Base-by-base conservation (phyloP, 306 rosid species). In the Prunus mume region DNA sequence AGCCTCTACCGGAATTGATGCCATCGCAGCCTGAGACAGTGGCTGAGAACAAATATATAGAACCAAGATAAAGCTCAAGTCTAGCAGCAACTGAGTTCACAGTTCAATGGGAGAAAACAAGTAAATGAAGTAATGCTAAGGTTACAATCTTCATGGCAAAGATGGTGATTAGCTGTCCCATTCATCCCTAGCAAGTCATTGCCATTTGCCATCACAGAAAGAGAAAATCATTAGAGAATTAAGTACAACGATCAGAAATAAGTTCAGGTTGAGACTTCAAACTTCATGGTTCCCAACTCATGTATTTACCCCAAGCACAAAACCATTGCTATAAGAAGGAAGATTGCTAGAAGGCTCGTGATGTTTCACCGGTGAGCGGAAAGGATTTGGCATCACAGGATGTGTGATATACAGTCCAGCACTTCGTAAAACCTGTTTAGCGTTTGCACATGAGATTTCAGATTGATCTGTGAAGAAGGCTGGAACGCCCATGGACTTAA, bases 311-410 rank as follows among this genome's bases (percentile, higher is more conserved):
- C 90, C 88, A 71, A 85, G 82, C 43, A 87, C 87, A 86, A 90
- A 87, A 78, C 85, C 88, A 60, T 90, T 90, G 86, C 87, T 80
- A 62, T 87, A 89, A 19, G 87, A 83, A 71, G 93, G 91, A 68
- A 87, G 88, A 85, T 85, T 87, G 77, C 78, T 79, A 46, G 84
- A 87, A 77, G 88, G 73, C 3, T 41, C 76, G 24, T 73, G 76
- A 69, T 78, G 84, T 82, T 87, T 89, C 81, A 89, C 89, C 0
- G 93, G 93, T 1, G 91, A 85, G 54, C 91, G 86, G 46, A 89
- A 87, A 22, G 91, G 93, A 64, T 89, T 89, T 34, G 90, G 93
- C 7, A 85, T 89, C 73, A 87, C 88, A 9, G 89, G 93, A 76
- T 81, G 88, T n/a, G 89, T 89, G 78, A 85, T 87, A 54, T 74